A percentile compares a stretch with the other conserved stretches of the same genome.
These are phyloP conservation scores for Phyllosticta citrichinensis DNA, from an alignment of 2,329 filamentous ascomycete species.

Conservation along the genomic window DNA sequence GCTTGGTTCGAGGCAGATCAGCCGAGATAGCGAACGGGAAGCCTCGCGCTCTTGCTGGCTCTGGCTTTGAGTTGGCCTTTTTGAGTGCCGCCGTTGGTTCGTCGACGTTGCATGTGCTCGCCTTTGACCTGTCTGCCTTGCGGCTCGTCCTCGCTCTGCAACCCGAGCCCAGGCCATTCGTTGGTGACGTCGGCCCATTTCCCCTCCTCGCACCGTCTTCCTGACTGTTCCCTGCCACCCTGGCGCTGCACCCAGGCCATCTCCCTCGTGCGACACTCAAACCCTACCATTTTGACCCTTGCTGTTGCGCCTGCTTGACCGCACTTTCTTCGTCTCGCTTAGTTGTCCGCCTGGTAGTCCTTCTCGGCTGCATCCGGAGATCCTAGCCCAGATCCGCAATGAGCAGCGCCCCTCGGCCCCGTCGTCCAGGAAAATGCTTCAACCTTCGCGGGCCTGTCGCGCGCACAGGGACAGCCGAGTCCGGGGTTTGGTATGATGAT, in stretches of 20 bases:
- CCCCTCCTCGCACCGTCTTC: neutral
- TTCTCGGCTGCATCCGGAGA: constrained; percentile 32
- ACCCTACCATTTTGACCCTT: neutral
- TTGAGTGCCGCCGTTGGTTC: neutral
- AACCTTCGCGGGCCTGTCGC: neutral
- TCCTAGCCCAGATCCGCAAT: constrained; percentile 32
- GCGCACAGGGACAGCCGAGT: neutral
- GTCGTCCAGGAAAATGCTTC: neutral
- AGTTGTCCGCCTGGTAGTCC: neutral
- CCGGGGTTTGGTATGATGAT: neutral
- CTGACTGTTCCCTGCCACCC: neutral
- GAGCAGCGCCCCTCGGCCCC: constrained; percentile 22
- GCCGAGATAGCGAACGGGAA: neutral
- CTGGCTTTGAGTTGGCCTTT: neutral
- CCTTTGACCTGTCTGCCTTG: neutral
- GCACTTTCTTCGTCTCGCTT: neutral
- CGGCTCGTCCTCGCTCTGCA: neutral
- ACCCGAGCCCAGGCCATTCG: neutral
- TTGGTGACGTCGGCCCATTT: neutral
- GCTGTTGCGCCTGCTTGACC: neutral
- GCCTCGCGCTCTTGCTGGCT: neutral
- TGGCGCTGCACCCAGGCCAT: neutral
- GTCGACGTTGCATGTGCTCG: neutral
- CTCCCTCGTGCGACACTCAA: neutral
- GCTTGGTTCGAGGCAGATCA: constrained; percentile 5